These are phyloP conservation scores for Mortierella hygrophila DNA, from an alignment of 192 early-diverging fungal genomes.

Conservation along the genomic window DNA sequence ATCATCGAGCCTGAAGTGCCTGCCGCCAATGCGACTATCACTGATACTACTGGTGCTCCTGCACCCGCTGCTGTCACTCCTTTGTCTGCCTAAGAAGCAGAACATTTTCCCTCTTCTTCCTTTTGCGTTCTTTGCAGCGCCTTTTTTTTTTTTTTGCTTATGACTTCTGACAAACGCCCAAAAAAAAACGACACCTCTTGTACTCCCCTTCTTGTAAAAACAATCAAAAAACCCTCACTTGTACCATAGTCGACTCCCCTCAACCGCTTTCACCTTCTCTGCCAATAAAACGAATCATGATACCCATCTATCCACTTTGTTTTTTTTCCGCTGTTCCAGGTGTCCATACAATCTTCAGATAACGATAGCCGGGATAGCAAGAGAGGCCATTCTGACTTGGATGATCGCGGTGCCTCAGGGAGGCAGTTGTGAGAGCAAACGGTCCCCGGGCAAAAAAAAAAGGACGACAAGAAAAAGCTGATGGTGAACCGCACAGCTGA, in stretches of 20 bases:
- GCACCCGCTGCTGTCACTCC: not conserved
- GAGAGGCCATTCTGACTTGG: too few species aligned
- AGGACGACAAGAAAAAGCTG: too few species aligned
- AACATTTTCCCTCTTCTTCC: not conserved
- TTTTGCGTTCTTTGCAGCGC: not conserved
- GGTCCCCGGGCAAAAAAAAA: too few species aligned
- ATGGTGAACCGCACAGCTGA: too few species aligned
- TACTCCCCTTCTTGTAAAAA: not conserved
- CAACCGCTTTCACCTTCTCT: not conserved
- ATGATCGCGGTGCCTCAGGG: too few species aligned
- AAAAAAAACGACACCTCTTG: not conserved
- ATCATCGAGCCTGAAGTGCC: constrained; percentile 21
- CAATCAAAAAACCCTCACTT: not conserved
- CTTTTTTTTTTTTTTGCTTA: not conserved
- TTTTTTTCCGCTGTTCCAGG: not conserved
- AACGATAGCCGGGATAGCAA: too few species aligned
- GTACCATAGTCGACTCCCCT: not conserved
- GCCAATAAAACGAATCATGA: not conserved
- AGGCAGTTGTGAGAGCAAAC: too few species aligned
- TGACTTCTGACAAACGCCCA: not conserved
- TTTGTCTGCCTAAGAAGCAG: not conserved
- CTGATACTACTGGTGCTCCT: not conserved
- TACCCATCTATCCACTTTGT: not conserved
- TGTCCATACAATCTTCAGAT: too few species aligned
- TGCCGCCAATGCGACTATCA: not conserved